Base-by-base conservation (phyloP, 148 eudicot species). In the Cornus florida region DNA sequence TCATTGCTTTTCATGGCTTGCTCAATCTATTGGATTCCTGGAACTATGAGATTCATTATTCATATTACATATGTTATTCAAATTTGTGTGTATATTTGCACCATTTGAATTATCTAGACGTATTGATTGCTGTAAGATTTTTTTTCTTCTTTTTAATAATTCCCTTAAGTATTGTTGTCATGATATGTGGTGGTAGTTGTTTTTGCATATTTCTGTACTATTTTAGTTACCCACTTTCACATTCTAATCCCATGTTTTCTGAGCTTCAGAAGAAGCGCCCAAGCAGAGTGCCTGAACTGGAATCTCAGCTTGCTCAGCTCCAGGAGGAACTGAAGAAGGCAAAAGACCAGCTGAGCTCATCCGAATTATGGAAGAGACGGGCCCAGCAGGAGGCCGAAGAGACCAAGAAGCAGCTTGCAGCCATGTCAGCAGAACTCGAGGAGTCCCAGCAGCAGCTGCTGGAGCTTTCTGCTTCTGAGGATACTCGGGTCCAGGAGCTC, bases 341-440 rank as follows among this genome's bases (percentile, higher is more conserved):
- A 1, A 91, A 89, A 72, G 94, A 91, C n/a, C 95, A 90, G 84
- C 82, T 95, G 66, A 90, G 74, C 84, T 84, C 90, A 68, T 85
- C 91, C 2, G 97, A 92, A 69, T 53, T 84, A 38, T 75, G 53
- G 33, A 94, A 89, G 80, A 85, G 72, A 68, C 86, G 66, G 69
- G 94, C 94, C 24, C 88, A 86, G 70, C 90, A 88, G 80, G 98
- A 95, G 70, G 88, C 92, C 6, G 96, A 89, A 80, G 94, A 89
- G 74, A 83, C 89, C 71, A 93, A 87, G 80, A 88, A 85, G 60
- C 96, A 95, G 76, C 82, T 91, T 24, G 76, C 82, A 4, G 77
- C 81, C 77, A 84, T 87, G 84, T 86, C 91, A 35, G 83, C 83
- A 3, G 78, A 83, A 81, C 88, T 94, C 7, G 90, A 90, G 80